Conservation (phyloP, 306 rosid genomes). For the Sindora glabra region DNA sequence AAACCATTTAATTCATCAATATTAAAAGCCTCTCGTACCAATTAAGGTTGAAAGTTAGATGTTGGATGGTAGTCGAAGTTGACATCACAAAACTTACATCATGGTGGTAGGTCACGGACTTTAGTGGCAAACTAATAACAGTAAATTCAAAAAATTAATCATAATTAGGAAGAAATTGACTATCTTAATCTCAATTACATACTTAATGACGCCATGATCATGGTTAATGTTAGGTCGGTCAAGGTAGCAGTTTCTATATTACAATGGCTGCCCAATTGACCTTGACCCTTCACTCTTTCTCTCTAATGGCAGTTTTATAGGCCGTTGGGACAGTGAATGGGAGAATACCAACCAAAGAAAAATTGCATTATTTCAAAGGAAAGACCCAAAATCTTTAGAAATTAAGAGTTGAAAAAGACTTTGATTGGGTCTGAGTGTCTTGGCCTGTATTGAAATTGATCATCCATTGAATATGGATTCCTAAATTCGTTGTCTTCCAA, state of each 20-base stretch:
- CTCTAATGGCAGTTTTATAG: constrained; percentile 35
- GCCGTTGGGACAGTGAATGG: constrained; percentile 27
- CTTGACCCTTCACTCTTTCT: too few species aligned
- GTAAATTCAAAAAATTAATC: constrained; percentile 1
- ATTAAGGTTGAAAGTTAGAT: neutral
- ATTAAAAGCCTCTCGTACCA: too few species aligned
- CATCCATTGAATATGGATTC: too few species aligned
- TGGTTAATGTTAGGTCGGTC: neutral
- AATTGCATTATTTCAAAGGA: too few species aligned
- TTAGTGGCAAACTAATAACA: constrained; percentile 4
- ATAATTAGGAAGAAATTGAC: neutral
- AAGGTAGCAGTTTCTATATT: constrained; percentile 10
- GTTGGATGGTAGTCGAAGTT: constrained; percentile 20
- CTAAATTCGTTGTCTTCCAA: too few species aligned
- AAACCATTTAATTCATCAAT: too few species aligned
- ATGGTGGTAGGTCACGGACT: constrained; percentile 17
- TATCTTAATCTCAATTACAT: constrained; percentile 17
- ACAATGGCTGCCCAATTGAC: too few species aligned
- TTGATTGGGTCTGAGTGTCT: too few species aligned
- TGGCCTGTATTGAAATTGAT: too few species aligned
- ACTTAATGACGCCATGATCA: neutral
- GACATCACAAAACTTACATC: constrained; percentile 27
- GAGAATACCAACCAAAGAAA: constrained; percentile 34
- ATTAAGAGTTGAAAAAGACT: too few species aligned
- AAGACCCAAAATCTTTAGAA: constrained; percentile 5